phyloP scores from a whole-genome alignment of 75 land plant genomes.

The Sequoia sempervirens region DNA sequence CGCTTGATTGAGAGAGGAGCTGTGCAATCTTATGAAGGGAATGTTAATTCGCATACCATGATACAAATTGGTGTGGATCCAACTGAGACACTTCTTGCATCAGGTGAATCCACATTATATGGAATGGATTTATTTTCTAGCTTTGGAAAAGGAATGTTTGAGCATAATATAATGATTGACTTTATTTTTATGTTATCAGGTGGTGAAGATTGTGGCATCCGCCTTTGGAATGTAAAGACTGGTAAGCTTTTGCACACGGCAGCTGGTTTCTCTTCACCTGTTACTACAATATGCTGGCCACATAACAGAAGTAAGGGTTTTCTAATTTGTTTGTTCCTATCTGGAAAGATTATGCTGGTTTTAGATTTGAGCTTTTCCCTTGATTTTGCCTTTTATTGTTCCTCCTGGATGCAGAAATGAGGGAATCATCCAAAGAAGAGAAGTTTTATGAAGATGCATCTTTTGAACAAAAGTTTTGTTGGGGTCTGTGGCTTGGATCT shows the following conservation, averaged over 20 bases:
- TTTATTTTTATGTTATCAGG: slow-evolving; percentile 22
- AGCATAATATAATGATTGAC: not conserved
- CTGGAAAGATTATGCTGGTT: not conserved
- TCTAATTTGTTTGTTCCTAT: not conserved
- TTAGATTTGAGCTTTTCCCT: not conserved
- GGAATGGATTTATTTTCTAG: not conserved
- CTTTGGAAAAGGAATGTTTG: not conserved
- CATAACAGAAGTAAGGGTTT: slow-evolving; percentile 13
- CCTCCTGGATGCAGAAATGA: slow-evolving; percentile 3
- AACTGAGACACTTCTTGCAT: slow-evolving; percentile 59
- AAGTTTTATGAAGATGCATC: slow-evolving; percentile 7
- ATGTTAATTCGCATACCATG: slow-evolving; percentile 65
- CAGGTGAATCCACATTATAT: slow-evolving; percentile 36
- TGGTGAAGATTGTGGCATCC: slow-evolving; percentile 60
- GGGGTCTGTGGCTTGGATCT: slow-evolving; percentile 79
- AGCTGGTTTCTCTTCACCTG: slow-evolving; percentile 28
- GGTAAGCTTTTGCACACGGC: slow-evolving; percentile 61
- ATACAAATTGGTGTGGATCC: slow-evolving; percentile 75
- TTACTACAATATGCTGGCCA: slow-evolving; percentile 58
- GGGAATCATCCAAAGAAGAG: not conserved
- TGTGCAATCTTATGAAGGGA: slow-evolving; percentile 74
- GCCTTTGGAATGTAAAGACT: slow-evolving; percentile 72
- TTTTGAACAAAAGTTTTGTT: slow-evolving; percentile 19
- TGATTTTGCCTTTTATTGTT: not conserved
- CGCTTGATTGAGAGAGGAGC: slow-evolving; percentile 55